Conservation (phyloP, 2,329 filamentous ascomycete species). For the Plectosphaerella plurivora region DNA sequence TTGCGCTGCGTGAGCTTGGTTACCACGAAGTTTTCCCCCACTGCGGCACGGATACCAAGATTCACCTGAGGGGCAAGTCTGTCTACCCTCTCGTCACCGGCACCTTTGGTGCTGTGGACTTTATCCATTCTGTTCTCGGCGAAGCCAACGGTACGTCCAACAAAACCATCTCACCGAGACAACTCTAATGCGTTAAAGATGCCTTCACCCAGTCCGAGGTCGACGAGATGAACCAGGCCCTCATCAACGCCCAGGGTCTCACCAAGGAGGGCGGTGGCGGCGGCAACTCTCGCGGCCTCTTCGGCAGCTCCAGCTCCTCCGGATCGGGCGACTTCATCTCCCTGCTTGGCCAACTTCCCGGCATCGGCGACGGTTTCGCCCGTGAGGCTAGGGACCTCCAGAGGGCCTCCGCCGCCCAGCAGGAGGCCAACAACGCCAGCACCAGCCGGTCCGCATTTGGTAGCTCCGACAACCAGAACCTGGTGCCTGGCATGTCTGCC, state of each 20-base stretch:
- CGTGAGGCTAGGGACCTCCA: slow-evolving; percentile 61
- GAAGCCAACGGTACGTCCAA: slow-evolving; percentile 73
- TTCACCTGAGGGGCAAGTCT: slow-evolving; percentile 60
- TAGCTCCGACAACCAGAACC: slow-evolving; percentile 43
- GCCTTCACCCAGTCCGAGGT: slow-evolving; percentile 83
- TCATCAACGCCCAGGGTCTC: slow-evolving; percentile 61
- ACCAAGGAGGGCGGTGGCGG: slow-evolving; percentile 24
- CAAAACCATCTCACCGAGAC: slow-evolving; percentile 82
- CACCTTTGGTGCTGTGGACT: slow-evolving; percentile 77
- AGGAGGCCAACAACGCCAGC: slow-evolving; percentile 47
- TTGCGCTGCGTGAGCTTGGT: slow-evolving; percentile 69
- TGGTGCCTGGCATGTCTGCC: slow-evolving; percentile 70
- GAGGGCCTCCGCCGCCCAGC: slow-evolving; percentile 57
- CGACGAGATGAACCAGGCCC: slow-evolving; percentile 71
- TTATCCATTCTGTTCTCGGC: slow-evolving; percentile 72
- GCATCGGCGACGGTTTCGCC: slow-evolving; percentile 60
- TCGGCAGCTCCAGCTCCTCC: slow-evolving; percentile 24
- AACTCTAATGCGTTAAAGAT: slow-evolving; percentile 66
- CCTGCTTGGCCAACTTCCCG: slow-evolving; percentile 72
- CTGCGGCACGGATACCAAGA: slow-evolving; percentile 62
- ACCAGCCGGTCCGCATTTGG: slow-evolving; percentile 4
- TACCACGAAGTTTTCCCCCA: slow-evolving; percentile 68
- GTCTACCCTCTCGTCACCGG: slow-evolving; percentile 72
- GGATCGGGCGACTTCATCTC: slow-evolving; percentile 59
- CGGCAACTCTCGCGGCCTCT: slow-evolving; percentile 21